Conservation (phyloP, 441 rosid genomes). For the Pelargonium citronellum region DNA sequence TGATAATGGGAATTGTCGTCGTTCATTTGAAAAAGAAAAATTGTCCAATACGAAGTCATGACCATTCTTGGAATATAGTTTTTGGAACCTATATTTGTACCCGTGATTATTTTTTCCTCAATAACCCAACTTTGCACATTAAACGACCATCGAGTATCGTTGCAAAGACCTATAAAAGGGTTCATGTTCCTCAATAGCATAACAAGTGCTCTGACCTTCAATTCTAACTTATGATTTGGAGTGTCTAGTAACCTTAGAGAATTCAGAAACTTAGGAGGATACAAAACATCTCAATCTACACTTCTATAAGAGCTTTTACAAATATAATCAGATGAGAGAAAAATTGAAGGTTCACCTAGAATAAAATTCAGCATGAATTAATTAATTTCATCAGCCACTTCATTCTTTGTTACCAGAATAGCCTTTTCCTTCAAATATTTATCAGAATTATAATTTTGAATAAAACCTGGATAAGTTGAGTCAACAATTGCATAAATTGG, state of each 20-base stretch:
- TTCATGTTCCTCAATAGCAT: constrained; percentile 19
- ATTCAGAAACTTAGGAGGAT: constrained; percentile 9
- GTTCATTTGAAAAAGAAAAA: constrained; percentile 1
- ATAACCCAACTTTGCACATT: neutral
- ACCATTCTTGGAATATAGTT: neutral
- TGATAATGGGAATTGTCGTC: constrained; percentile 12
- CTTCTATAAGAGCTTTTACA: neutral
- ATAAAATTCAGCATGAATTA: neutral
- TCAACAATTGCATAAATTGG: neutral
- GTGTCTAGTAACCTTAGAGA: neutral
- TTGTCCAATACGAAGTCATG: neutral
- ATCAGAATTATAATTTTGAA: neutral
- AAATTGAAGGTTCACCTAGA: neutral
- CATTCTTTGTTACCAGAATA: constrained; percentile 5
- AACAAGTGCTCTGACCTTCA: neutral
- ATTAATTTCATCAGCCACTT: constrained; percentile 6
- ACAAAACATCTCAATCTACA: neutral
- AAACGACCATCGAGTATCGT: constrained; percentile 8
- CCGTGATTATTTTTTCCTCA: neutral
- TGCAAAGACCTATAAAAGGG: neutral
- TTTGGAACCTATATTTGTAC: neutral
- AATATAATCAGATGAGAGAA: neutral
- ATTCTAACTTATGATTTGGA: neutral
- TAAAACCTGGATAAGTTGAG: neutral
- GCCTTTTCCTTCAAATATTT: neutral